Conservation (phyloP, 768 basidiomycete genomes). For the Psilocybe subaeruginosa region DNA sequence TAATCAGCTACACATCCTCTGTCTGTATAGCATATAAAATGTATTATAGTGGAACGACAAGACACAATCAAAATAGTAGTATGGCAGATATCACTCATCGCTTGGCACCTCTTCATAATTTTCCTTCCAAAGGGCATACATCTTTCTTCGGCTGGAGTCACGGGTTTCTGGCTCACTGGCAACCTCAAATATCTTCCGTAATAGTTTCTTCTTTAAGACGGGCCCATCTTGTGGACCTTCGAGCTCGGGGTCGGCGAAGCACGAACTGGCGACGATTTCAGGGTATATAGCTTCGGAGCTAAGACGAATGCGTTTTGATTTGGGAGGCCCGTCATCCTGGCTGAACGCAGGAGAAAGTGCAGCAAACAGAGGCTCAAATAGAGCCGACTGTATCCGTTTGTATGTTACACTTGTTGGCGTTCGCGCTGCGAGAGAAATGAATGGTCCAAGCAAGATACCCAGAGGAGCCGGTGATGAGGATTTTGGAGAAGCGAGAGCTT, state of each 20-base stretch:
- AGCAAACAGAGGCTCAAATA: conserved; percentile 71
- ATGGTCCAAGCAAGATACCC: conserved; percentile 52
- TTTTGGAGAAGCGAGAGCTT: conserved; percentile 44
- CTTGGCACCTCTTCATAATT: conserved; percentile 46
- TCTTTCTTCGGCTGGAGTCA: conserved; percentile 78
- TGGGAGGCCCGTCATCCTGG: conserved; percentile 41
- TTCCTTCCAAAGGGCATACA: conserved; percentile 83
- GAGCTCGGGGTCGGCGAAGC: conserved; percentile 40
- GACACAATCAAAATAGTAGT: background rate
- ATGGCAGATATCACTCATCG: conserved; percentile 26
- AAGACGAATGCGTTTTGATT: conserved; percentile 50
- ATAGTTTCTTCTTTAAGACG: conserved; percentile 54
- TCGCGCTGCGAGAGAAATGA: conserved; percentile 70
- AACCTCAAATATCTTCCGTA: conserved; percentile 68
- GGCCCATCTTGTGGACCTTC: conserved; percentile 39
- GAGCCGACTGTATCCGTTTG: conserved; percentile 67
- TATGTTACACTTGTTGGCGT: conserved; percentile 68
- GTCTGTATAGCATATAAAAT: conserved; percentile 2
- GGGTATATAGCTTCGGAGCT: conserved; percentile 37
- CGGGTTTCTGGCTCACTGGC: conserved; percentile 77
- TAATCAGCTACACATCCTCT: background rate
- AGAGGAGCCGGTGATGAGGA: conserved; percentile 52
- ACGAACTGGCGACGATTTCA: conserved; percentile 57
- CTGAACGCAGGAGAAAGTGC: conserved; percentile 45
- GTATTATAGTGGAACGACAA: conserved; percentile 6